A percentile compares a stretch with the other conserved stretches of the same genome.
These are phyloP conservation scores for Geum urbanum DNA, from an alignment of 306 rosid species.

Conservation along the genomic window DNA sequence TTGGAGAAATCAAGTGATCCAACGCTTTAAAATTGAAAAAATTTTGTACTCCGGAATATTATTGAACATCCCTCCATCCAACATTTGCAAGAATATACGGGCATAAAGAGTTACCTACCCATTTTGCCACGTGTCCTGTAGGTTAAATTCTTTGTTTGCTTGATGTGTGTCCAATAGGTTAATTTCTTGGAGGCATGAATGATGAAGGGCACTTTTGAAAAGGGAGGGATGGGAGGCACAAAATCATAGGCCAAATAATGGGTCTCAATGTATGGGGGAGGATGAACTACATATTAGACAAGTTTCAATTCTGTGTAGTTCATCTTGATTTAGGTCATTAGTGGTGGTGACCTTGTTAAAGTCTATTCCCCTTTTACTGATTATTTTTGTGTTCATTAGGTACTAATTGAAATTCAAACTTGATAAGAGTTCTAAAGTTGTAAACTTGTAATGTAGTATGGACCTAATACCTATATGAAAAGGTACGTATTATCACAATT, in stretches of 20 bases:
- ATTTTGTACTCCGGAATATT: no score
- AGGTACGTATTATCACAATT: neutral
- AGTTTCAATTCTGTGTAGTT: neutral
- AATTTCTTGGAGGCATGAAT: no score
- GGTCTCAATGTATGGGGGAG: neutral
- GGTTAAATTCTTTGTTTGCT: neutral
- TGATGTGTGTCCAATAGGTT: no score
- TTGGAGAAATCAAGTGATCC: no score
- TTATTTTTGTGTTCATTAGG: conserved; percentile 7
- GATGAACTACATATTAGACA: neutral
- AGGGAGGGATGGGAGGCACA: conserved; percentile 15
- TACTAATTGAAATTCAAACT: neutral
- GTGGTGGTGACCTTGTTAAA: conserved; percentile 6
- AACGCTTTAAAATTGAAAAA: no score
- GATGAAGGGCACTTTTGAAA: conserved; percentile 17
- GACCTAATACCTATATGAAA: neutral
- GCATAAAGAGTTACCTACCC: neutral
- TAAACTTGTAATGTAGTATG: neutral
- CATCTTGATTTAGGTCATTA: neutral
- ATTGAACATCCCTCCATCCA: no score
- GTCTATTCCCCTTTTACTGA: neutral
- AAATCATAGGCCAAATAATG: conserved; percentile 22
- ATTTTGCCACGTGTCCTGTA: neutral
- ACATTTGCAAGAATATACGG: neutral
- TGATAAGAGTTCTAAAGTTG: neutral